Base-by-base conservation (phyloP, 306 rosid genomes). In the Hippophae rhamnoides region DNA sequence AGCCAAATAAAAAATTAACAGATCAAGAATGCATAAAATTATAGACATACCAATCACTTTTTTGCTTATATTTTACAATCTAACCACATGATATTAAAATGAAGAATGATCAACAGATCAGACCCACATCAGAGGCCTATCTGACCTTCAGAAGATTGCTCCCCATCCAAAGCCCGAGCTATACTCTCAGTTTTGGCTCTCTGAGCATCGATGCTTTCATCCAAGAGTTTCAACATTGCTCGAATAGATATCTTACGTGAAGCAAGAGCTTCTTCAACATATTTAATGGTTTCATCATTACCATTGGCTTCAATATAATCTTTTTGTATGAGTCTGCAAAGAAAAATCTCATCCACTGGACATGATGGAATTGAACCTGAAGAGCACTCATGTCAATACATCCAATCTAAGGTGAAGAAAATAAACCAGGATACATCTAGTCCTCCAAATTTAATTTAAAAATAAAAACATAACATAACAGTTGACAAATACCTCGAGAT, bases 321-420 rank as follows among this genome's bases (percentile, higher is more conserved):
- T 74, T 64, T 84, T 74, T 83, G 89, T 72, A 88, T 64, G 69
- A 92, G 73, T 72, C 84, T 88, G 65, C 89, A 87, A 54, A 92
- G 93, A 79, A 92, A 85, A 72, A 84, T 74, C 68, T 85, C 88
- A 68, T 87, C 96, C 14, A 62, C 88, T 14, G 86, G 81, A 76
- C 96, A 81, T 13, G 64, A 64, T 60, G 90, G 89, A 69, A 83
- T 78, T 61, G 81, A 81, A 63, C 85, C 96, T 92, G 69, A 41
- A 79, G 61, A 61, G 13, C n/a, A 76, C 55, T 46, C 70, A 57
- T 71, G 72, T 72, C 72, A 79, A 61, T 72, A 54, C 8, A 38
- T 63, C 61, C 62, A 47, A 62, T 26, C 63, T 47, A 11, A 27
- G 64, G 62, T 41, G 50, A 43, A 66, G 55, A 61, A 73, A 8